A percentile compares a stretch with the other conserved stretches of the same genome.
phyloP scores from a whole-genome alignment of 1,284 basidiomycete genomes.

The Rhodotorula sp. region DNA sequence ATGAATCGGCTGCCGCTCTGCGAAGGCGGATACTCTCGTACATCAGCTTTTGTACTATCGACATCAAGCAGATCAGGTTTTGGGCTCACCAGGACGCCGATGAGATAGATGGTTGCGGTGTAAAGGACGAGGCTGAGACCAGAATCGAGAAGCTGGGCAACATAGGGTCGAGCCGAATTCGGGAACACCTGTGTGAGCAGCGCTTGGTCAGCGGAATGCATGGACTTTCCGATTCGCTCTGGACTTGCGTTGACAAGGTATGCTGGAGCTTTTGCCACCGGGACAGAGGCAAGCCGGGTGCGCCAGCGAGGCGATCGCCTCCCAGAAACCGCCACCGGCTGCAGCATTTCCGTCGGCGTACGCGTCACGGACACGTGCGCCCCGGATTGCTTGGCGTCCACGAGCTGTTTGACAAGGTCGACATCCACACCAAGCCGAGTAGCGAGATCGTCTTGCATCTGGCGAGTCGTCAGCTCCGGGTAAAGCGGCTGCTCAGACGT shows the following conservation, averaged over 20 bases:
- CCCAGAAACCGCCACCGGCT: background rate
- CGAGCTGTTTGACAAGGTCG: constrained; percentile 68
- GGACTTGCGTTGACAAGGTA: constrained; percentile 27
- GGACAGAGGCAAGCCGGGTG: background rate
- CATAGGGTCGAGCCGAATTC: constrained; percentile 23
- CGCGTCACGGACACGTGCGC: background rate
- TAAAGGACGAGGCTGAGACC: constrained; percentile 36
- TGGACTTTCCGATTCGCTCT: too few relatives aligned
- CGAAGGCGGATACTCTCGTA: too few relatives aligned
- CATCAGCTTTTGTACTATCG: background rate
- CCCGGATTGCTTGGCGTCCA: constrained; percentile 52
- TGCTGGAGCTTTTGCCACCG: constrained; percentile 26
- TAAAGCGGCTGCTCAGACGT: constrained; percentile 48
- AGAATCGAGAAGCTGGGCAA: constrained; percentile 36
- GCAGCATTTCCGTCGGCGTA: background rate
- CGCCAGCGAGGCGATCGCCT: constrained; percentile 14
- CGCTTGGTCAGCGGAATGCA: background rate
- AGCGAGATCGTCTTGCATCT: constrained; percentile 66
- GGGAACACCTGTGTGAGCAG: constrained; percentile 31
- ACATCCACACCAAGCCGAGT: constrained; percentile 72
- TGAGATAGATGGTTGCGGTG: constrained; percentile 32
- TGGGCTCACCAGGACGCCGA: constrained; percentile 36
- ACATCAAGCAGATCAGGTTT: too few relatives aligned
- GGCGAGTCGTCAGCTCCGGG: constrained; percentile 56
- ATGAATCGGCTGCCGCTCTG: constrained; percentile 24